phyloP scores from a whole-genome alignment of 306 rosid species.

The Spatholobus suberectus region DNA sequence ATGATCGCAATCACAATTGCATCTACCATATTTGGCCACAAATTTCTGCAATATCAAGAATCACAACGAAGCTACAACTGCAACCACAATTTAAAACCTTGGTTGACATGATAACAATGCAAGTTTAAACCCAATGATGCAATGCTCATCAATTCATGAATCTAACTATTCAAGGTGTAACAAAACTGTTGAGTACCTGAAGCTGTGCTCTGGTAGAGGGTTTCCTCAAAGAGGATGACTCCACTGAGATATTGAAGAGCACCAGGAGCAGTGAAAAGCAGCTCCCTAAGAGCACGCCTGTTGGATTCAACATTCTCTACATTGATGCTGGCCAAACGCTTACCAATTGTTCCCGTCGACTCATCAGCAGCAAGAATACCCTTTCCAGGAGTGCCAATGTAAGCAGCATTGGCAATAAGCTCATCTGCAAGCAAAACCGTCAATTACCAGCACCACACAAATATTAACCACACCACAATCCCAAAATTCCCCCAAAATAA shows the following conservation, averaged over 20 bases:
- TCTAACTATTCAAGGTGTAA: not conserved
- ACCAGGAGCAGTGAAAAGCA: slow-evolving; percentile 49
- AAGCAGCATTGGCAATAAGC: slow-evolving; percentile 55
- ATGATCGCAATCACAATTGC: too few relatives aligned
- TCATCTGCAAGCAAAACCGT: slow-evolving; percentile 38
- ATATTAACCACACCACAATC: not conserved
- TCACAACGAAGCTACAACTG: not conserved
- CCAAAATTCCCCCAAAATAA: not conserved
- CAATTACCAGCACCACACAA: not conserved
- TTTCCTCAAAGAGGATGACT: slow-evolving; percentile 53
- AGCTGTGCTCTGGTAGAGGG: slow-evolving; percentile 51
- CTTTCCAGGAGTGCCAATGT: slow-evolving; percentile 56
- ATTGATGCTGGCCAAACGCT: slow-evolving; percentile 51
- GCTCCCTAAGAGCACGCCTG: slow-evolving; percentile 53
- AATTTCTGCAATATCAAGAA: not conserved
- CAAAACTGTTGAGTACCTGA: slow-evolving; percentile 38
- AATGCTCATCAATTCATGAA: not conserved
- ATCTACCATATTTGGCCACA: too few relatives aligned
- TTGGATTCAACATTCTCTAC: slow-evolving; percentile 51
- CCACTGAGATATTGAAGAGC: slow-evolving; percentile 51
- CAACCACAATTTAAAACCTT: not conserved
- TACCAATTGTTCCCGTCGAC: slow-evolving; percentile 50
- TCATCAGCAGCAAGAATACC: slow-evolving; percentile 61
- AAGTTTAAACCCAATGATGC: not conserved
- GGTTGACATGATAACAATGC: not conserved